Conservation (phyloP, 208 protist species). For the Leptomonas seymouri region DNA sequence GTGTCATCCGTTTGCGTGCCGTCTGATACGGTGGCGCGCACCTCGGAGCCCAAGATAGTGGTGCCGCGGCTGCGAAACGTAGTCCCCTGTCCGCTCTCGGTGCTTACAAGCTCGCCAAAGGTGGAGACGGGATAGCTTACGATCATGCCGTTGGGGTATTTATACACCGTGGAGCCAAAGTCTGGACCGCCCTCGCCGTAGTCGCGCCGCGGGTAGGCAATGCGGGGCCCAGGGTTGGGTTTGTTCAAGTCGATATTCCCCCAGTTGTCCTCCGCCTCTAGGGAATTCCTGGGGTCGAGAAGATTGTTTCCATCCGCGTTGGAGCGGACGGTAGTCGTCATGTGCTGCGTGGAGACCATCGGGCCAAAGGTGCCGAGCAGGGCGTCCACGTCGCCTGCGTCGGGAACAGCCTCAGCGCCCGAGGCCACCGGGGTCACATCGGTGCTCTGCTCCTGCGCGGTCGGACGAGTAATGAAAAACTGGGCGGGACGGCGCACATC, state of each 20-base stretch:
- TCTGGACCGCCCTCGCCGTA: slow-evolving; percentile 1
- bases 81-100: slow-evolving; percentile 20
- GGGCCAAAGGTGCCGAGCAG: slow-evolving; percentile 32
- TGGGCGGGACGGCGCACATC: not conserved
- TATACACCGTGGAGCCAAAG: slow-evolving; percentile 27
- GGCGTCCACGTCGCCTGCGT: not conserved
- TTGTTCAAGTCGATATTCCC: slow-evolving; percentile 19
- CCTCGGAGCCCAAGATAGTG: not conserved
- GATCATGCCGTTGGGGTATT: slow-evolving; percentile 33
- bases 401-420: not conserved
- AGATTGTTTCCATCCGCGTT: slow-evolving; percentile 2
- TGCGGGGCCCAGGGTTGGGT: slow-evolving; percentile 28
- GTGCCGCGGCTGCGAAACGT: slow-evolving; percentile 1
- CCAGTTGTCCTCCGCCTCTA: slow-evolving; percentile 18
- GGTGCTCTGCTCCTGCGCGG: not conserved
- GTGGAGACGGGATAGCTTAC: slow-evolving; percentile 37
- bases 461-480: not conserved
- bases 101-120: slow-evolving; percentile 34
- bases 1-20: slow-evolving; percentile 29
- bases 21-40: not conserved
- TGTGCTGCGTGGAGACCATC: slow-evolving; percentile 26
- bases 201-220: slow-evolving; percentile 12
- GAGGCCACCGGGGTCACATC: too few species aligned
- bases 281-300: not conserved
- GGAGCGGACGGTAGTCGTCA: not conserved